A percentile compares a stretch with the other conserved stretches of the same genome.
These are phyloP conservation scores for Monosporascus sp. DNA, from an alignment of 2,329 filamentous ascomycete genomes.

Conservation along the genomic window DNA sequence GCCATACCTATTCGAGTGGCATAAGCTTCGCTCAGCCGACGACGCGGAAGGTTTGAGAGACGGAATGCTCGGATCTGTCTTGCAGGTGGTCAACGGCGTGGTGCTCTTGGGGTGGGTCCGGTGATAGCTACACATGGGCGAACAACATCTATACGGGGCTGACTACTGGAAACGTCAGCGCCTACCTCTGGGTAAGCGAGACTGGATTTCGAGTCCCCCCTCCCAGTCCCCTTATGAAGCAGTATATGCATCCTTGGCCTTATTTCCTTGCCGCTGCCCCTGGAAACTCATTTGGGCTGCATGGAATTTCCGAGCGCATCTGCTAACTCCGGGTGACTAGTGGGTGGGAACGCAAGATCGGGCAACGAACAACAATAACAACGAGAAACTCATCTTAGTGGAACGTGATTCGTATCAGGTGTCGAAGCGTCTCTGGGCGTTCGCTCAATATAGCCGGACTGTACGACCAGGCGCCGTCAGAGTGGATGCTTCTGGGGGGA, in stretches of 20 bases:
- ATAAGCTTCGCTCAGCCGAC: slow-evolving; percentile 25
- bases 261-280: background rate
- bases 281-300: background rate
- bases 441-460: slow-evolving; percentile 26
- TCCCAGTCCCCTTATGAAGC: slow-evolving; percentile 22
- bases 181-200: slow-evolving; percentile 34
- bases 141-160: slow-evolving; percentile 39
- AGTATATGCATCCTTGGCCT: too few relatives aligned
- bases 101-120: slow-evolving; percentile 34
- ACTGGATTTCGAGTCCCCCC: background rate
- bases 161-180: slow-evolving; percentile 36
- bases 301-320: background rate
- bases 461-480: slow-evolving; percentile 24
- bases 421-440: slow-evolving; percentile 21
- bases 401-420: slow-evolving; percentile 12
- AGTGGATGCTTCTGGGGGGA: slow-evolving; percentile 17
- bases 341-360: slow-evolving; percentile 22
- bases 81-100: slow-evolving; percentile 34
- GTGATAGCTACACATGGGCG: slow-evolving; percentile 44
- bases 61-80: slow-evolving; percentile 40
- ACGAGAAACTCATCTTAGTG: slow-evolving; percentile 22
- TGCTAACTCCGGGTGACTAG: background rate
- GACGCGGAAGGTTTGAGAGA: slow-evolving; percentile 38
- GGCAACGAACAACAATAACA: slow-evolving; percentile 15
- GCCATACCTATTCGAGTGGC: slow-evolving; percentile 36